Evolutionary conservation across 2,329 filamentous ascomycete genomes (phyloP).

Genomic region (Pseudogymnoascus sp.): DNA sequence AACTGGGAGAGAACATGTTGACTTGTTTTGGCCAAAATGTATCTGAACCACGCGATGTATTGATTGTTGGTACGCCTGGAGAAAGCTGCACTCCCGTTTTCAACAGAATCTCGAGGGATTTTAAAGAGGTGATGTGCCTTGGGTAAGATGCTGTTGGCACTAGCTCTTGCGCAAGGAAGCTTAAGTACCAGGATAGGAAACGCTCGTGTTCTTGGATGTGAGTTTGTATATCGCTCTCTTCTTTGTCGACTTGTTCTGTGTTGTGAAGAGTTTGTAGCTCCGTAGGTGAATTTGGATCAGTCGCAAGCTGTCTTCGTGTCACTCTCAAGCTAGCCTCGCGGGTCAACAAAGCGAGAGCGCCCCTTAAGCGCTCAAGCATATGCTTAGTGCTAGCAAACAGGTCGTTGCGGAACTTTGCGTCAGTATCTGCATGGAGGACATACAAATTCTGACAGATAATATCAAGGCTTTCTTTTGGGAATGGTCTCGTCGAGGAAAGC

Average conservation of each 20-base stretch:
- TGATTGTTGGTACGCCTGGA: constrained; percentile 22
- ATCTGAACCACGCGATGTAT: background rate
- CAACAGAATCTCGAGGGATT: constrained; percentile 60
- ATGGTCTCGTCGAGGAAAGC: constrained; percentile 64
- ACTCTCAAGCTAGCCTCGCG: constrained; percentile 25
- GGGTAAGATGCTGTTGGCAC: constrained; percentile 81
- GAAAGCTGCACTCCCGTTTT: constrained; percentile 30
- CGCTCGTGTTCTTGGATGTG: constrained; percentile 45
- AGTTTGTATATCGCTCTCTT: constrained; percentile 12
- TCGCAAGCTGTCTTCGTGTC: constrained; percentile 12
- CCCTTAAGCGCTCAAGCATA: constrained; percentile 68
- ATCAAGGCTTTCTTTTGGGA: constrained; percentile 54
- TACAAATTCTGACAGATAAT: constrained; percentile 60
- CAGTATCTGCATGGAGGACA: constrained; percentile 72
- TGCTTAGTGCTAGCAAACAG: constrained; percentile 67
- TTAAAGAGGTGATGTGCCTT: constrained; percentile 74
- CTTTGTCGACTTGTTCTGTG: background rate
- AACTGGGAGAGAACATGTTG: constrained; percentile 37
- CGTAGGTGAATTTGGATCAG: constrained; percentile 24
- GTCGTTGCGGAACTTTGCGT: constrained; percentile 80
- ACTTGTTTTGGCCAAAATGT: constrained; percentile 13
- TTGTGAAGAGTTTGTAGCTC: background rate
- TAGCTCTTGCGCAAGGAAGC: constrained; percentile 67
- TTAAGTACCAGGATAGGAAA: constrained; percentile 69
- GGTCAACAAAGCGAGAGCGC: constrained; percentile 52